These are phyloP conservation scores for Paralagenidium karlingii DNA, from an alignment of 352 stramenopile species.

Conservation along the genomic window DNA sequence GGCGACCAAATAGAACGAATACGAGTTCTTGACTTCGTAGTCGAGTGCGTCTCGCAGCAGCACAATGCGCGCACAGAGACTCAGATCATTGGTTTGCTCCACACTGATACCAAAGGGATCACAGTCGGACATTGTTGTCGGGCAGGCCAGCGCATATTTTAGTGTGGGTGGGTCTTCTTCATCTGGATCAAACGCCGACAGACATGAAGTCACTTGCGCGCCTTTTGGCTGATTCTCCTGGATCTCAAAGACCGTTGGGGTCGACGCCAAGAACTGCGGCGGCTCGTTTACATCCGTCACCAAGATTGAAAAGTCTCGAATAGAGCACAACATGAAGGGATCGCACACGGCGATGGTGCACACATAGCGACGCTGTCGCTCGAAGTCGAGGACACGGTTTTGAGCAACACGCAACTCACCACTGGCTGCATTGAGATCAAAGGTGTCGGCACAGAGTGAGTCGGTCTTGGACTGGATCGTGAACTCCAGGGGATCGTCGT, in stretches of 20 bases:
- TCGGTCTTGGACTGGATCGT: conserved; percentile 40
- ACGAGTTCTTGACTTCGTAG: conserved; percentile 23
- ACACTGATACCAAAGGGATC: conserved; percentile 16
- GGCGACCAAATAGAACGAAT: conserved; percentile 20
- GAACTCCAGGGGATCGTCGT: conserved; percentile 26
- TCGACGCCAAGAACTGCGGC: conserved; percentile 7
- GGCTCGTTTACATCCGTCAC: conserved; percentile 41
- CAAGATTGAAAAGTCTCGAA: conserved; percentile 21
- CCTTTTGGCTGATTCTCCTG: conserved; percentile 15
- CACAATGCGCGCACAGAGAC: conserved; percentile 21
- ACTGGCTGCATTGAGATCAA: conserved; percentile 13
- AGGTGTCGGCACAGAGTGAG: conserved; percentile 27
- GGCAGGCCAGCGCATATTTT: conserved; percentile 24
- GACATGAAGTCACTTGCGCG: conserved; percentile 10
- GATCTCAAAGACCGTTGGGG: conserved; percentile 15
- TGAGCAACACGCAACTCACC: conserved; percentile 17
- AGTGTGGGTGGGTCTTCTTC: conserved; percentile 19
- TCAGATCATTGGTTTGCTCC: conserved; percentile 22
- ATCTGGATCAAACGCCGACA: conserved; percentile 26
- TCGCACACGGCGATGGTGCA: conserved; percentile 43
- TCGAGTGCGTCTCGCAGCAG: conserved; percentile 25
- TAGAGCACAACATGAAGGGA: conserved; percentile 27
- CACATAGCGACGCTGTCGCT: conserved; percentile 16
- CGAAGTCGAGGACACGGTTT: conserved; percentile 20
- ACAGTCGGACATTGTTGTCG: conserved; percentile 11